These are phyloP conservation scores for Fomitopsis schrenkii DNA, from an alignment of 1,284 basidiomycete genomes.

Conservation along the genomic window DNA sequence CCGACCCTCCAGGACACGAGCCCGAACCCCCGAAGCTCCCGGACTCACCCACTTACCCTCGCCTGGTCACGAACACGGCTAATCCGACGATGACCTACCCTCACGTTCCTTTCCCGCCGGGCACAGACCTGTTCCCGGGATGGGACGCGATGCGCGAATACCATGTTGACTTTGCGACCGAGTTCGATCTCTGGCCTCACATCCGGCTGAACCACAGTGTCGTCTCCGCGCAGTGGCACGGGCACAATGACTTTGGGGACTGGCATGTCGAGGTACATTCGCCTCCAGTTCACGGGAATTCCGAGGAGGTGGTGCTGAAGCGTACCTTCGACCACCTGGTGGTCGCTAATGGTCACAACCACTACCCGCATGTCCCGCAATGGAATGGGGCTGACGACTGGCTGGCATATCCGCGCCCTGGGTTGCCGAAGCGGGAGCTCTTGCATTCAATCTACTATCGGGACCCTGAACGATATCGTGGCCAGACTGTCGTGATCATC, in stretches of 20 bases:
- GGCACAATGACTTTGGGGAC: conserved; percentile 32
- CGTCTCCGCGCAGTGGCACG: conserved; percentile 42
- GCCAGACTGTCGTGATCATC: conserved; percentile 44
- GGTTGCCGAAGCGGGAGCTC: conserved; percentile 31
- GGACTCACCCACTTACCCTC: conserved; percentile 51
- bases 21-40: conserved; percentile 43
- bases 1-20: conserved; percentile 33
- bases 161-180: conserved; percentile 37
- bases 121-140: conserved; percentile 45
- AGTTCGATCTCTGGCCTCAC: conserved; percentile 34
- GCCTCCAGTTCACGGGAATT: neutral
- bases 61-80: conserved; percentile 52
- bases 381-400: conserved; percentile 47
- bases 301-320: conserved; percentile 7
- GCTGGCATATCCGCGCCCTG: conserved; percentile 30
- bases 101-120: conserved; percentile 44
- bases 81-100: conserved; percentile 49
- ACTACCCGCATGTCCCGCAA: conserved; percentile 40
- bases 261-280: conserved; percentile 39
- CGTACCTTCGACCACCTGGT: conserved; percentile 47
- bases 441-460: conserved; percentile 55
- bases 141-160: conserved; percentile 45
- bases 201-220: conserved; percentile 44
- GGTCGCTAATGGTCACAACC: conserved; percentile 51
- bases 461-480: conserved; percentile 38